Conservation (phyloP, 768 basidiomycete species). For the Naganishia vishniacii region DNA sequence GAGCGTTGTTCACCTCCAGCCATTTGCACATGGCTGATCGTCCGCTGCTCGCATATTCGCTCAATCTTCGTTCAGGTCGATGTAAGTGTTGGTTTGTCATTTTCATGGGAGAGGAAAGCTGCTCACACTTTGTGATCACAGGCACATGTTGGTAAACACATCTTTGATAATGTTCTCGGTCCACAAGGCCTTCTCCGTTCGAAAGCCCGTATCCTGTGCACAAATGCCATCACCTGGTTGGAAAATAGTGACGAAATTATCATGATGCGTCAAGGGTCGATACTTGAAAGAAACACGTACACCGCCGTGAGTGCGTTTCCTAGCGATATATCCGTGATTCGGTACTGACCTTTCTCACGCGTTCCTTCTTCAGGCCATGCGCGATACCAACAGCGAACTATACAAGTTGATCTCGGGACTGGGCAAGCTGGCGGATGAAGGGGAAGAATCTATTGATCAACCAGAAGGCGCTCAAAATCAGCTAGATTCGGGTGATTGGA, state of each 20-base stretch:
- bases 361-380: conserved; percentile 45
- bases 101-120: too few relatives aligned
- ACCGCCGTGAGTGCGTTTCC: conserved; percentile 48
- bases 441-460: neutral
- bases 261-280: conserved; percentile 74
- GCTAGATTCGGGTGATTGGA: conserved; percentile 31
- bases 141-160: conserved; percentile 41
- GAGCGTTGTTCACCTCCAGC: conserved; percentile 53
- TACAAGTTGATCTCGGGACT: conserved; percentile 60
- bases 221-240: conserved; percentile 80
- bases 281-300: conserved; percentile 70
- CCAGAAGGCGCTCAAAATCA: conserved; percentile 29
- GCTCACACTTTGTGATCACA: neutral
- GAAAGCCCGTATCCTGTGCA: conserved; percentile 79
- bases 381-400: conserved; percentile 61
- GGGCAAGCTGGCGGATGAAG: conserved; percentile 44
- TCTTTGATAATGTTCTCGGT: conserved; percentile 73
- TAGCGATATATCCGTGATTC: neutral
- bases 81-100: neutral
- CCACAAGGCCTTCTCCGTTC: conserved; percentile 72
- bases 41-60: conserved; percentile 40
- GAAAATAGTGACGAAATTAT: conserved; percentile 67
- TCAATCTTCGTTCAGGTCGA: conserved; percentile 13
- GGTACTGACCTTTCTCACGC: neutral
- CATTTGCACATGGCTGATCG: conserved; percentile 72